Base-by-base conservation (phyloP, 2,329 filamentous ascomycete genomes). In the Hymenoscyphus fructigenus region DNA sequence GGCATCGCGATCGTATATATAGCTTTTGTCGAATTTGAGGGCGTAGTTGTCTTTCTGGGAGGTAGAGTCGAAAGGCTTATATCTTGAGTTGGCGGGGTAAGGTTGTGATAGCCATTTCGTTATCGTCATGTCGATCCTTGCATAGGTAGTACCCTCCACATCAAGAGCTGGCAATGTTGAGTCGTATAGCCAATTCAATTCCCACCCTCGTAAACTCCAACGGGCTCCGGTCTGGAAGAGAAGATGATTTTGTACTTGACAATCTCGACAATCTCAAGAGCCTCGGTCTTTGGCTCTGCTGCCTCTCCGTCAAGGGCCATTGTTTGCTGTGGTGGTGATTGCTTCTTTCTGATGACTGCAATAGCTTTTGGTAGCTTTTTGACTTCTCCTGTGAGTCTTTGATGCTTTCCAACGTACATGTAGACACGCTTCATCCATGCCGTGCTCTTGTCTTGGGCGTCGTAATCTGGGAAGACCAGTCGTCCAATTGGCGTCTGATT, bases 341-440 rank as follows among this genome's bases (percentile, higher is more conserved):
- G 56, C 12, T 82, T 83, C 72, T 85, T 86, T 68, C 88, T 84
- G 28, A 98, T 82, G n/a, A 98, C 82, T 3, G 90, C 95, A 70
- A 97, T 75, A 2, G 93, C 88, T 73, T 86, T 91, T 5, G 85
- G 84, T 59, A 98, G 79, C 78, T 93, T 96, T 82, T 93, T 96
- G 59, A 96, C 88, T 77, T 98, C 93, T 3, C 95, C 95, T 0
- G 88, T 91, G 75, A 98, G 84, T 66, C 93, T 85, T 79, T 98
- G 95, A 76, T 97, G 91, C 74, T 89, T 86, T 5, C 94, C 95
- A 4, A 98, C 85, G 75, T 94, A 97, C 59, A 98, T 80, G 74
- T 96, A 91, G 32, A 94, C 92, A 41, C 87, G 84, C 78, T 93
- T 96, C 91, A 94, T 96, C 93, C 93, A 97, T 10, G 84, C 85